phyloP scores from a whole-genome alignment of 176 grass and related monocot genomes.

The Alopecurus myosuroides region DNA sequence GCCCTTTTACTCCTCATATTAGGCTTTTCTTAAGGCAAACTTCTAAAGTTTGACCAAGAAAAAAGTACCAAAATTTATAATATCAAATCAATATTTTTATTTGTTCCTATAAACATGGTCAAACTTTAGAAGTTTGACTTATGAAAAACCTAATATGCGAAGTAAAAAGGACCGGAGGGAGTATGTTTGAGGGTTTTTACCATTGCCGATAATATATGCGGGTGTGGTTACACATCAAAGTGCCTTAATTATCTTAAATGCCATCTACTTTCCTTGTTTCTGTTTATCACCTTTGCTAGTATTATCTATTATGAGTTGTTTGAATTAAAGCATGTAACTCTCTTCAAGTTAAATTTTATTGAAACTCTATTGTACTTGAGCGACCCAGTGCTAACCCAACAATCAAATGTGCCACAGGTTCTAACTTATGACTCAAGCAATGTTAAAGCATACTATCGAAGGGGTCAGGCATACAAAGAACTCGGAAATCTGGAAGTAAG shows the following conservation, averaged over 20 bases:
- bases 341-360: background rate
- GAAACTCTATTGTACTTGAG: background rate
- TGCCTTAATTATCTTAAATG: background rate
- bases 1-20: too few relatives aligned
- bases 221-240: background rate
- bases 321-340: background rate
- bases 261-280: background rate
- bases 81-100: too few relatives aligned
- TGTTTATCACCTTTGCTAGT: slow-evolving; percentile 11
- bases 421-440: slow-evolving; percentile 67
- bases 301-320: background rate
- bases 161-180: too few relatives aligned
- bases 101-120: too few relatives aligned
- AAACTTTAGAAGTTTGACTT: too few relatives aligned
- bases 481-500: slow-evolving; percentile 74
- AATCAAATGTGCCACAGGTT: slow-evolving; percentile 55
- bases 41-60: too few relatives aligned
- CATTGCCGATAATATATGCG: background rate
- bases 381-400: background rate
- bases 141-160: too few relatives aligned
- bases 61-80: too few relatives aligned
- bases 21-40: too few relatives aligned
- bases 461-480: slow-evolving; percentile 92
- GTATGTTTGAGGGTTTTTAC: slow-evolving; percentile 18
- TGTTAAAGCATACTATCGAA: slow-evolving; percentile 96